Percentiles rank a stretch among this genome's conserved stretches.
These are phyloP conservation scores for Domatiomyces catenatus DNA, from an alignment of 2,329 filamentous ascomycete species.

Conservation along the genomic window DNA sequence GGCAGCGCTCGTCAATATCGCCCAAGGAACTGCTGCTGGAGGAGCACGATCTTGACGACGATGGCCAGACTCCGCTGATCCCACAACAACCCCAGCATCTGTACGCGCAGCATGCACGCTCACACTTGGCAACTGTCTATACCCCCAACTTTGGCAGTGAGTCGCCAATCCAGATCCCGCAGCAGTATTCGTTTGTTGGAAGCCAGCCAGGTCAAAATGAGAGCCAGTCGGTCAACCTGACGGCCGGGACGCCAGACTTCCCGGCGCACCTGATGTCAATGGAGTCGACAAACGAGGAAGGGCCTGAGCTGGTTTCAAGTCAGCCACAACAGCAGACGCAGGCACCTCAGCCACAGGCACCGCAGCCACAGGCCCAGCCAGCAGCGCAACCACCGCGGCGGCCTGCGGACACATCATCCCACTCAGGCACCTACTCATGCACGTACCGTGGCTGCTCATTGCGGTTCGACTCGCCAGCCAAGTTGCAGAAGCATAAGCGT, in stretches of 20 bases:
- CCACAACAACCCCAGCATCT: conserved; percentile 32
- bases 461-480: conserved; percentile 73
- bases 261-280: conserved; percentile 44
- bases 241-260: conserved; percentile 39
- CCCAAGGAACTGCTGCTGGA: conserved; percentile 84
- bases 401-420: conserved; percentile 52
- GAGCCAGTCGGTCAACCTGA: conserved; percentile 20
- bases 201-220: conserved; percentile 16
- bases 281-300: conserved; percentile 45
- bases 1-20: conserved; percentile 69
- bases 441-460: conserved; percentile 82
- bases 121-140: conserved; percentile 21
- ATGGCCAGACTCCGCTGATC: conserved; percentile 54
- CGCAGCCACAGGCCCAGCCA: conserved; percentile 13
- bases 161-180: conserved; percentile 12
- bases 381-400: conserved; percentile 25
- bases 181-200: conserved; percentile 17
- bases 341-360: conserved; percentile 14
- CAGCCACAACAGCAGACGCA: conserved; percentile 19
- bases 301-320: conserved; percentile 15
- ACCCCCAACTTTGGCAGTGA: conserved; percentile 14
- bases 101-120: background rate
- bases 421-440: conserved; percentile 85
- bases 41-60: conserved; percentile 58
- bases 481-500: conserved; percentile 88